phyloP scores from a whole-genome alignment of 164 flowering plant species.

The Aristolochia californica region DNA sequence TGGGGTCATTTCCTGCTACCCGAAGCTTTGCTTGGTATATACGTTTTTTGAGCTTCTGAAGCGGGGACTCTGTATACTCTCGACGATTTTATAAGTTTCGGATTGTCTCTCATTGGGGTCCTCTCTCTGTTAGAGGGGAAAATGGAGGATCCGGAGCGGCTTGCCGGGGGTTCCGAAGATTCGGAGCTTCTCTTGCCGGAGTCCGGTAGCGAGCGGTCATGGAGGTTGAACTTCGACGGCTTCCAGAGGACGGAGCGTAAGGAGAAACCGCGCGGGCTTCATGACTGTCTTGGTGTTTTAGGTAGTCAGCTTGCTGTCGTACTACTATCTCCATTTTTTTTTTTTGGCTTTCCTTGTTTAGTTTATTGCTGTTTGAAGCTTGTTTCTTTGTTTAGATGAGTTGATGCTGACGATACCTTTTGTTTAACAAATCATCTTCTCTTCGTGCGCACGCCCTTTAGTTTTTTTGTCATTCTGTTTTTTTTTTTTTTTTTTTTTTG shows the following conservation, averaged over 20 bases:
- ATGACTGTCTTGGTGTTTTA: conserved; percentile 66
- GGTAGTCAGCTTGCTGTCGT: conserved; percentile 22
- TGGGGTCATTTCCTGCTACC: not conserved
- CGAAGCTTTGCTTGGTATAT: no score
- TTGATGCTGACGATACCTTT: not conserved
- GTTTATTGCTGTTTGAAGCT: not conserved
- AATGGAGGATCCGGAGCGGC: no score
- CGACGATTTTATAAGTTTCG: no score
- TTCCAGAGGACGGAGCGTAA: conserved; percentile 43
- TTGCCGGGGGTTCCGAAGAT: conserved; percentile 14
- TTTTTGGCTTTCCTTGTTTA: not conserved
- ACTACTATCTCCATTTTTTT: not conserved
- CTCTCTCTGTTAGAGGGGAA: no score
- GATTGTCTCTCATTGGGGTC: no score
- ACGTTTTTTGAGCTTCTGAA: not conserved
- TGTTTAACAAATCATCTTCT: not conserved
- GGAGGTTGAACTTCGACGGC: conserved; percentile 82
- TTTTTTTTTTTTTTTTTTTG: not conserved
- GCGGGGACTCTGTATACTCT: not conserved
- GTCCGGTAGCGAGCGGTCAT: conserved; percentile 34
- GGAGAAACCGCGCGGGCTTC: conserved; percentile 47
- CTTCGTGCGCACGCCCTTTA: not conserved
- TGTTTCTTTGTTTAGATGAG: not conserved
- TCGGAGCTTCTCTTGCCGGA: conserved; percentile 31
- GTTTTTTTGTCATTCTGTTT: not conserved